Evolutionary conservation across 169 alveolate genomes (phyloP), one percentile per base, ranked within the genome.

Genomic region (Plasmodium fragile): DNA sequence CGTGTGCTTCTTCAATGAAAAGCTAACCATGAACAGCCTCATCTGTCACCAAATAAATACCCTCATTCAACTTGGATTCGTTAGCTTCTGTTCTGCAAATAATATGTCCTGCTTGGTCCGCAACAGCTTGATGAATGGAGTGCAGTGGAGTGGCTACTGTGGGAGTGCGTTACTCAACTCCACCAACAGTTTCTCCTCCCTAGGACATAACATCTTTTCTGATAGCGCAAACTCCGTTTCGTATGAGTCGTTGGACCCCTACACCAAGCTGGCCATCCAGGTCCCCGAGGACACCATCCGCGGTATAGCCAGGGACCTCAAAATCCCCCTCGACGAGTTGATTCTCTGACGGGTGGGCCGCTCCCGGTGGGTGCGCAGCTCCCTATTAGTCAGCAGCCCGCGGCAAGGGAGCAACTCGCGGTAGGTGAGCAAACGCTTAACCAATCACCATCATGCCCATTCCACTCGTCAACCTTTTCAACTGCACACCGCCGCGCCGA

Each of bases 101-200:
- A 91, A 77, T 80, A 45, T 91, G 25, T 91, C 94, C 22, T 80
- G 94, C 39, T 28, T 91, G 41, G 94, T 91, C 10, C 49, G 94
- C 16, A 91, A 91, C 39, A 91, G 94, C 41, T 70, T 91, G 36
- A 91, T 91, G 94, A 91, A 91, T 72, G 94, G 94, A 25, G 94
- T 91, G 73, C 94, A 91, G 72, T 91, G 94, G 94, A 91, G 94
- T 91, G 94, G 94, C 4, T 91, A 70, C 53, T 91, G 94, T 71
- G 94, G 94, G 10, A 91, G 89, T 30, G 77, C 94, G 13, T 65
- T 91, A 25, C 59, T 91, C 16, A 91, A 91, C 83, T 41, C 94
- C 52, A 81, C 94, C 0, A 91, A 65, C 34, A 91, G 81, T 49
- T 91, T 80, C 34, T 69, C 94, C 36, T 91, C 92, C 32, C 16